Conservation (phyloP, 2,329 filamentous ascomycete species). For the Trichophyton simii region DNA sequence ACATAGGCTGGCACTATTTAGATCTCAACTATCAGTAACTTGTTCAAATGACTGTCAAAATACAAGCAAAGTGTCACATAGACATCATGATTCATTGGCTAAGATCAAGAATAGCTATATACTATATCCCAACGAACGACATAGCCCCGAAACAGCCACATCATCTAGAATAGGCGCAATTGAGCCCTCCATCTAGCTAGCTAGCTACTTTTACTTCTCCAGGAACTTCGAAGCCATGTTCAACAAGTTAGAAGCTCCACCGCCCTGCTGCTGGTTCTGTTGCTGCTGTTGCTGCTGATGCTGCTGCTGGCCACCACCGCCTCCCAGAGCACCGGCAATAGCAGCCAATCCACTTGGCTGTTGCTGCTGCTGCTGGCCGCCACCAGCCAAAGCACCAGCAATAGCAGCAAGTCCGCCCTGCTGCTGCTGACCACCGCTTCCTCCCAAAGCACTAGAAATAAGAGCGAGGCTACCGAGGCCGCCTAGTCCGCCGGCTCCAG, state of each 20-base stretch:
- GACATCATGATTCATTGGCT: background rate
- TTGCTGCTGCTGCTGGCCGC: background rate
- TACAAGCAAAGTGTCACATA: background rate
- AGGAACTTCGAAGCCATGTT: slow-evolving; percentile 22
- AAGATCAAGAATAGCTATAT: background rate
- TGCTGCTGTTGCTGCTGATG: background rate
- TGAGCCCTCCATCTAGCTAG: background rate
- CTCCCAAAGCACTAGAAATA: slow-evolving; percentile 35
- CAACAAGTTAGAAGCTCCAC: slow-evolving; percentile 7
- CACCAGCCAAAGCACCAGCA: slow-evolving; percentile 30
- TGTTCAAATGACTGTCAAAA: background rate
- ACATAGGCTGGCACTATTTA: background rate
- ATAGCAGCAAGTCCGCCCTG: slow-evolving; percentile 36
- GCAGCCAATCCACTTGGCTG: slow-evolving; percentile 33
- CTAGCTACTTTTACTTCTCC: background rate
- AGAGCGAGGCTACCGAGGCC: slow-evolving; percentile 32
- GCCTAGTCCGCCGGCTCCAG: slow-evolving; percentile 32
- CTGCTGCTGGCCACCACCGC: background rate
- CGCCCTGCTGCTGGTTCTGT: background rate
- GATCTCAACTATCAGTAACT: background rate
- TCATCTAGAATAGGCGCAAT: background rate
- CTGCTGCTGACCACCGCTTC: background rate
- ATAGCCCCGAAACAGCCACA: background rate
- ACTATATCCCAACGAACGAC: background rate
- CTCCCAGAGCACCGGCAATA: slow-evolving; percentile 36